A percentile compares a stretch with the other conserved stretches of the same genome.
Evolutionary conservation across 495 filamentous ascomycete species (phyloP).

Genomic region (Penicillium turbatum): DNA sequence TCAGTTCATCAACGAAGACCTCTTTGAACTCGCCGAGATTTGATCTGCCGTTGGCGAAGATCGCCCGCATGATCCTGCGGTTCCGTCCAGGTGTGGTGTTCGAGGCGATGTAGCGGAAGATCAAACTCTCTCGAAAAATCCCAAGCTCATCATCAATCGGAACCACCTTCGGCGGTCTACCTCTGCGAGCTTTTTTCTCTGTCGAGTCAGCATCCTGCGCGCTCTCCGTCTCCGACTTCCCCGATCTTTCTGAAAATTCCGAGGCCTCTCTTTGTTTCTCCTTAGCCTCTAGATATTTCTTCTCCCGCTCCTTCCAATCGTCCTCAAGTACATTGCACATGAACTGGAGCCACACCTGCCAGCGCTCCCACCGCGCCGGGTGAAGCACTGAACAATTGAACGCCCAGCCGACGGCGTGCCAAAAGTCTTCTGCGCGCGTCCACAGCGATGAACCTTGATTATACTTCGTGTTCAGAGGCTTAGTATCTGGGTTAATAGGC

Average conservation of each 20-base stretch:
- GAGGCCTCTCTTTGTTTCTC: slow-evolving; percentile 9
- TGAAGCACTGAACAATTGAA: slow-evolving; percentile 82
- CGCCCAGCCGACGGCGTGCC: slow-evolving; percentile 85
- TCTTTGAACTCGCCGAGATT: slow-evolving; percentile 50
- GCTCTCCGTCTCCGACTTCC: neutral
- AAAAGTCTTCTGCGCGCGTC: slow-evolving; percentile 74
- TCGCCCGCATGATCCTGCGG: slow-evolving; percentile 55
- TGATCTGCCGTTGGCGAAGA: slow-evolving; percentile 58
- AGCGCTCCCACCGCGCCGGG: slow-evolving; percentile 69
- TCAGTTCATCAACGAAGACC: slow-evolving; percentile 58
- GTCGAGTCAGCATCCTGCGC: neutral
- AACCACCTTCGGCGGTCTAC: slow-evolving; percentile 5
- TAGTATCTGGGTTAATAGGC: slow-evolving; percentile 30
- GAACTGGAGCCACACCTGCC: slow-evolving; percentile 76
- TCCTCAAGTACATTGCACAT: slow-evolving; percentile 73
- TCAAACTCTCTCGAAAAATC: slow-evolving; percentile 48
- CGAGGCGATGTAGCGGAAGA: slow-evolving; percentile 50
- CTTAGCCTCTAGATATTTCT: slow-evolving; percentile 17
- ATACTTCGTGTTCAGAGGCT: slow-evolving; percentile 48
- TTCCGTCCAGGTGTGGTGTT: slow-evolving; percentile 36
- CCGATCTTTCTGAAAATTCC: neutral
- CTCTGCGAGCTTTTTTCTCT: neutral
- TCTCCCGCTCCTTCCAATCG: slow-evolving; percentile 62
- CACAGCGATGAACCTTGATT: slow-evolving; percentile 66
- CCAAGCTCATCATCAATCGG: slow-evolving; percentile 26